Evolutionary conservation across 2,329 filamentous ascomycete species (phyloP), one percentile per base, ranked within the genome.

Genomic region (Dendryphion nanum): DNA sequence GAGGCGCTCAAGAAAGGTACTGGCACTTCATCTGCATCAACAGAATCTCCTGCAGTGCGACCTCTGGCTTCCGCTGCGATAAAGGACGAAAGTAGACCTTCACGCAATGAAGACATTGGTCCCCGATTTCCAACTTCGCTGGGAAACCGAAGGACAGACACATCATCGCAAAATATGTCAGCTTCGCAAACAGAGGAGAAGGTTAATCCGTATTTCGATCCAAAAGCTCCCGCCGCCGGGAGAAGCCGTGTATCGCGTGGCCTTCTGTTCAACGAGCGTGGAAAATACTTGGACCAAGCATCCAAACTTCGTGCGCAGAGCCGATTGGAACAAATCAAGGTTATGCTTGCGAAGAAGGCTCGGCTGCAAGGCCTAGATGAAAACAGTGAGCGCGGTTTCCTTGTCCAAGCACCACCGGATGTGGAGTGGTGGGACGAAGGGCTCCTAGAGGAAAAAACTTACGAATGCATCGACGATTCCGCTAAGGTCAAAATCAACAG

Each of bases 401-500:
- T 93, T 4, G 81, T 96, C 5, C 84, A 91, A 46, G 76, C 78
- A 20, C 93, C 93, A 7, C 93, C 93, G 4, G 85, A 85, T 6
- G 78, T 97, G 29, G 93, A 98, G 65, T 98, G 93, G 93, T 97
- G 91, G 88, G 93, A 98, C 55, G 90, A 97, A 69, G 88, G 83
- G 2, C 71, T 97, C 14, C 76, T 95, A 13, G 77, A 85, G 35
- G 87, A 85, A 29, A 77, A 78, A 29, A 83, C 78, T 38, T 96
- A 97, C 68, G 77, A 83, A 41, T 75, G 77, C 43, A 78, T 93
- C 41, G 79, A 84, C 18, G 71, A 85, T 41, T 71, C 78, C 0
- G 68, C 70, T 13, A 82, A 79, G 30, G 71, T 93, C 43, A 93
- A 90, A 63, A 78, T 95, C 47, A 77, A 81, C 26, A 80, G 81